Conservation (phyloP, 2,329 filamentous ascomycete genomes). For the Xylariales sp. region DNA sequence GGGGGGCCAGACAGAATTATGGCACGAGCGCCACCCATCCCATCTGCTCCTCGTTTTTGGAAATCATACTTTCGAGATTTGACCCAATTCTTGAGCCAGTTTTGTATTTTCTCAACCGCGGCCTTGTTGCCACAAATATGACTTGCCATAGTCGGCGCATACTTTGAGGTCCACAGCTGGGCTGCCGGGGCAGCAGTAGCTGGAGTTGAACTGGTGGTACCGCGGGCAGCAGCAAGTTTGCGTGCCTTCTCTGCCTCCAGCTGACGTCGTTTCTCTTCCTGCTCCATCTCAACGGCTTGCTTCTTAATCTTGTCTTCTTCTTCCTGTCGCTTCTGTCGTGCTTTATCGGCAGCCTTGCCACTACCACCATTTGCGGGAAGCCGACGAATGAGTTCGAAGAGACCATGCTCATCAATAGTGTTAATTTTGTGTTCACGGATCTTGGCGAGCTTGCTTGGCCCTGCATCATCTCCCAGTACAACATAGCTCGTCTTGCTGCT, state of each 20-base stretch:
- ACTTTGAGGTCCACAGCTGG: slow-evolving; percentile 90
- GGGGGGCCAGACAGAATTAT: slow-evolving; percentile 94
- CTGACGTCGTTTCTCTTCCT: slow-evolving; percentile 63
- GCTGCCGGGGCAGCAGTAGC: slow-evolving; percentile 42
- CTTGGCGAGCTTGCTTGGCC: slow-evolving; percentile 86
- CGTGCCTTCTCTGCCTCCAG: slow-evolving; percentile 50
- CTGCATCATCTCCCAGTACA: slow-evolving; percentile 84
- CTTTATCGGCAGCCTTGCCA: slow-evolving; percentile 82
- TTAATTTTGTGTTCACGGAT: slow-evolving; percentile 78
- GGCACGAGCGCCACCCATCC: slow-evolving; percentile 77
- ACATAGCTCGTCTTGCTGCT: slow-evolving; percentile 94
- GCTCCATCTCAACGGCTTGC: slow-evolving; percentile 81
- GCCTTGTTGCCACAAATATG: slow-evolving; percentile 96
- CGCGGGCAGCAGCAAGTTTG: slow-evolving; percentile 42
- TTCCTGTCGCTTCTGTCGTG: slow-evolving; percentile 76
- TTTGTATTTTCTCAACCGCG: slow-evolving; percentile 83
- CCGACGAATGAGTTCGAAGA: slow-evolving; percentile 78
- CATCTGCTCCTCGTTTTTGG: slow-evolving; percentile 77
- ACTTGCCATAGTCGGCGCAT: slow-evolving; percentile 76
- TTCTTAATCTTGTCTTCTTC: slow-evolving; percentile 80
- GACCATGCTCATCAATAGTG: slow-evolving; percentile 88
- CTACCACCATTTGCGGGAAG: slow-evolving; percentile 84
- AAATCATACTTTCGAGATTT: slow-evolving; percentile 77
- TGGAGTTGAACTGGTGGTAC: slow-evolving; percentile 29
- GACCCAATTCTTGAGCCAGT: slow-evolving; percentile 80